A percentile compares a stretch with the other conserved stretches of the same genome.
Conservation (phyloP, 768 basidiomycete genomes). For the Boletus reticuloceps region DNA sequence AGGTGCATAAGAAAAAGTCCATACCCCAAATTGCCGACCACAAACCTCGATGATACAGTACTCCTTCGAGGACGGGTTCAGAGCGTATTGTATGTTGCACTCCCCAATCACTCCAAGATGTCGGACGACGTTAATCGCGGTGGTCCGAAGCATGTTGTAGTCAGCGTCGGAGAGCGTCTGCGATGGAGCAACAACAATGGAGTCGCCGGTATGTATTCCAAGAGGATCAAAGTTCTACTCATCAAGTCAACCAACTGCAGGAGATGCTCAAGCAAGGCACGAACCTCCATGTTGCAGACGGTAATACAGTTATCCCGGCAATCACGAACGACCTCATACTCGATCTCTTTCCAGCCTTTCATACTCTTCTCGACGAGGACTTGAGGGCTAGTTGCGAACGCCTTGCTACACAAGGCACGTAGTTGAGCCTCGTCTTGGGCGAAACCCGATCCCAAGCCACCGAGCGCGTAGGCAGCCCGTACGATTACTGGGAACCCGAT, state of each 20-base stretch:
- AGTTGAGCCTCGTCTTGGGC: constrained; percentile 93
- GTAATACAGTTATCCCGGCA: constrained; percentile 99
- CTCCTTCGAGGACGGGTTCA: constrained; percentile 92
- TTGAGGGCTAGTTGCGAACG: constrained; percentile 96
- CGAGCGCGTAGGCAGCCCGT: constrained; percentile 94
- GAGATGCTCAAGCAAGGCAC: constrained; percentile 23
- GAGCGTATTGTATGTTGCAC: constrained; percentile 98
- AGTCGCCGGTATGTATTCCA: constrained; percentile 98
- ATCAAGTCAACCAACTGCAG: neutral
- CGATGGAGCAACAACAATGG: constrained; percentile 96
- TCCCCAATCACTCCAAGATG: constrained; percentile 97
- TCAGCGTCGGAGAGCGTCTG: constrained; percentile 99
- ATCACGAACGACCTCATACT: constrained; percentile 98
- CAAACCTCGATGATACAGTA: constrained; percentile 97
- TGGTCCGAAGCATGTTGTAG: constrained; percentile 98
- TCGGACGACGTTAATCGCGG: constrained; percentile 98
- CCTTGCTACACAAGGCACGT: constrained; percentile 84
- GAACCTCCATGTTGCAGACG: constrained; percentile 99
- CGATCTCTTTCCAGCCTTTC: constrained; percentile 99
- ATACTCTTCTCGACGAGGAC: constrained; percentile 99
- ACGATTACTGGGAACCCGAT: constrained; percentile 98
- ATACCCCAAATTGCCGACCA: constrained; percentile 1
- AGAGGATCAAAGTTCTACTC: constrained; percentile 96
- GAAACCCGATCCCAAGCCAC: constrained; percentile 94
- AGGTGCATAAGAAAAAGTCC: constrained; percentile 1